phyloP scores from a whole-genome alignment of 2,329 filamentous ascomycete genomes.

The Neofusicoccum laricinum region DNA sequence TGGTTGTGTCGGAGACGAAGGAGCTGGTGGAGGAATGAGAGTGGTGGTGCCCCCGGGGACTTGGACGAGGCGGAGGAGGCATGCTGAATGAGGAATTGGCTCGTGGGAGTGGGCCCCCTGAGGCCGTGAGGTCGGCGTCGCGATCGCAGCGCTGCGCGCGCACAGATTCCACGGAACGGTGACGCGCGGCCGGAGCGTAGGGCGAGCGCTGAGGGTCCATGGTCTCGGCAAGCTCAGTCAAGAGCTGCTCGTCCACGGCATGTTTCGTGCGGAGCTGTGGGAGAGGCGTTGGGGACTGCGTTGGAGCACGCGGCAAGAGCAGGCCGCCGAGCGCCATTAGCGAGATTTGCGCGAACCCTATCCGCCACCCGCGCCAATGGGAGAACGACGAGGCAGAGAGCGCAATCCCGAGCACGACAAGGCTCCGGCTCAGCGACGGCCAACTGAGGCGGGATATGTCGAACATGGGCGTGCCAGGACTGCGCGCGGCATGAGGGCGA shows the following conservation, averaged over 20 bases:
- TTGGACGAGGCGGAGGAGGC: slow-evolving; percentile 11
- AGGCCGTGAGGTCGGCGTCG: slow-evolving; percentile 3
- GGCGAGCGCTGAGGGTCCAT: neutral
- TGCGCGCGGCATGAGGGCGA: neutral
- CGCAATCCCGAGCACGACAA: neutral
- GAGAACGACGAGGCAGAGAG: neutral
- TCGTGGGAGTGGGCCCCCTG: slow-evolving; percentile 12
- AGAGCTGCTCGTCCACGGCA: neutral
- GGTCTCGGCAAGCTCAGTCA: slow-evolving; percentile 3
- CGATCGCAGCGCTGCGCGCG: neutral
- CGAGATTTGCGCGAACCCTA: slow-evolving; percentile 1
- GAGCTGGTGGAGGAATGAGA: slow-evolving; percentile 16
- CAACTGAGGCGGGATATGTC: neutral
- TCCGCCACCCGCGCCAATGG: slow-evolving; percentile 4
- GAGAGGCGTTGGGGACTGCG: neutral
- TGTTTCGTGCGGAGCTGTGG: neutral
- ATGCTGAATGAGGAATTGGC: slow-evolving; percentile 5
- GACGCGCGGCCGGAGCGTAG: slow-evolving; percentile 10
- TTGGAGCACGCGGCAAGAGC: neutral
- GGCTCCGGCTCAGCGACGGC: neutral
- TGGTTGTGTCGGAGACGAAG: neutral
- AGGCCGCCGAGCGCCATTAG: neutral
- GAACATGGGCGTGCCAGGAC: neutral
- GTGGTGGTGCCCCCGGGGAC: slow-evolving; percentile 1
- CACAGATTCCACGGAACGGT: slow-evolving; percentile 3